Evolutionary conservation across 2,329 filamentous ascomycete genomes (phyloP).

Genomic region (Cadophora gregata): DNA sequence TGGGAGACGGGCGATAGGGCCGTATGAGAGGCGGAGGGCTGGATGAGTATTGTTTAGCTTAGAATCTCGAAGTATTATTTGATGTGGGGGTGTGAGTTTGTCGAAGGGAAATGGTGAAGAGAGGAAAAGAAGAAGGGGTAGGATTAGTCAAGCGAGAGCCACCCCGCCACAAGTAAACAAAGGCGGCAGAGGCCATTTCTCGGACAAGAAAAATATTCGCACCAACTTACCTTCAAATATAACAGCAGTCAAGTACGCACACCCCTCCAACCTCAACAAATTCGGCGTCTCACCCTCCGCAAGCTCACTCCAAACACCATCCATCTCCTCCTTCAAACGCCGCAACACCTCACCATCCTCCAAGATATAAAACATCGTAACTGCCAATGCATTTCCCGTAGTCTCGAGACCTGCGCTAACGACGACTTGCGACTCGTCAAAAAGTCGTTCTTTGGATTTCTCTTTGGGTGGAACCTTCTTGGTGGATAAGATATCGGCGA

Average conservation of each 20-base stretch:
- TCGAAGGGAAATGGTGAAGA: neutral
- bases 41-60: neutral
- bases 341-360: neutral
- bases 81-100: too few relatives aligned
- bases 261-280: neutral
- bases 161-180: neutral
- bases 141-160: neutral
- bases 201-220: neutral
- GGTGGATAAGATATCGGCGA: neutral
- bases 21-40: neutral
- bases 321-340: neutral
- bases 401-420: neutral
- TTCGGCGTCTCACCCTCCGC: neutral
- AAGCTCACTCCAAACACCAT: neutral
- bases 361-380: neutral
- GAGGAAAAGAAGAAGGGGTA: neutral
- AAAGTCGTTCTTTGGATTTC: neutral
- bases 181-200: neutral
- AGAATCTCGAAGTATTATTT: too few relatives aligned
- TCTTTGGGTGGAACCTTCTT: neutral
- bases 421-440: neutral
- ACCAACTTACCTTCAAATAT: neutral
- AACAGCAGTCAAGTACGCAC: neutral
- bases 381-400: neutral
- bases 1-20: neutral